A percentile compares a stretch with the other conserved stretches of the same genome.
phyloP scores from a whole-genome alignment of 2,329 filamentous ascomycete genomes.

The Erysiphe pisi region DNA sequence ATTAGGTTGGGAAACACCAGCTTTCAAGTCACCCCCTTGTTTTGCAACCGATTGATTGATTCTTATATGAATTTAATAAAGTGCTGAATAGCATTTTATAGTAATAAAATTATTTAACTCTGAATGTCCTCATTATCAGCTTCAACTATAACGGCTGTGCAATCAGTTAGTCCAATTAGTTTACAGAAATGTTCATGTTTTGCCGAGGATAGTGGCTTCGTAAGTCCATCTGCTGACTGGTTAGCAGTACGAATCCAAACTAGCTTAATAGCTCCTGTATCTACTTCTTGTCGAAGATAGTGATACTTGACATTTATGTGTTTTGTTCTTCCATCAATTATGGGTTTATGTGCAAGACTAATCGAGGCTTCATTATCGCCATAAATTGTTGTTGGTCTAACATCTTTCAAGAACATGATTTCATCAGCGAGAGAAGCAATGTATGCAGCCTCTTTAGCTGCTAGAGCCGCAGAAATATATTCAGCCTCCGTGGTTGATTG shows the following conservation, averaged over 20 bases:
- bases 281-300: slow-evolving; percentile 25
- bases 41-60: no score
- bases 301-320: slow-evolving; percentile 27
- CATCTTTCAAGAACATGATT: background rate
- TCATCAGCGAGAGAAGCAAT: slow-evolving; percentile 17
- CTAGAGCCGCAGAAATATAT: slow-evolving; percentile 25
- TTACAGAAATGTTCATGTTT: slow-evolving; percentile 7
- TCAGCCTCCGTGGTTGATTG: slow-evolving; percentile 24
- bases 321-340: slow-evolving; percentile 23
- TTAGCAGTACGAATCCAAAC: slow-evolving; percentile 2
- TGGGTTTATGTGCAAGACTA: slow-evolving; percentile 19
- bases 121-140: background rate
- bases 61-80: no score
- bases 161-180: slow-evolving; percentile 7
- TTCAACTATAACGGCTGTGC: background rate
- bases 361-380: slow-evolving; percentile 16
- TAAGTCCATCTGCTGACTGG: slow-evolving; percentile 23
- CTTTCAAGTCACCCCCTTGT: no score
- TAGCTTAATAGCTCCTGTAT: slow-evolving; percentile 20
- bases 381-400: slow-evolving; percentile 1
- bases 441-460: slow-evolving; percentile 26
- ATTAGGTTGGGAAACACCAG: no score
- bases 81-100: no score
- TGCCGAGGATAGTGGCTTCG: slow-evolving; percentile 31
- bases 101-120: no score